Conservation (phyloP, 2,329 filamentous ascomycete genomes). For the Thielaviopsis euricoi region DNA sequence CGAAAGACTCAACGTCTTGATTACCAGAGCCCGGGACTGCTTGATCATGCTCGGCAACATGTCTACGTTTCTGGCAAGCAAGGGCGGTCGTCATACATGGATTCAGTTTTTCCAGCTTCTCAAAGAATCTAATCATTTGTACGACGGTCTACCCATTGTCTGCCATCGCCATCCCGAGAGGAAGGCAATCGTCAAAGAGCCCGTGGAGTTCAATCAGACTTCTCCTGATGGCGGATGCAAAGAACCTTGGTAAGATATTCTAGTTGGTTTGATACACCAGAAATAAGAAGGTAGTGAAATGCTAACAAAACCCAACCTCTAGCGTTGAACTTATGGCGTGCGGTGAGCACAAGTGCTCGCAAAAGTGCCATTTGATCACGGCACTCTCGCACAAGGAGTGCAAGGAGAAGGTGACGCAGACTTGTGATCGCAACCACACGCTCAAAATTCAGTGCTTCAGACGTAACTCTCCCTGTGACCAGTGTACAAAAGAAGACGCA, state of each 20-base stretch:
- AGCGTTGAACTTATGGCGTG: constrained; percentile 38
- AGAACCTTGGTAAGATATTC: constrained; percentile 31
- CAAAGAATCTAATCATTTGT: constrained; percentile 32
- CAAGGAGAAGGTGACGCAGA: constrained; percentile 21
- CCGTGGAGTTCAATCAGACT: constrained; percentile 40
- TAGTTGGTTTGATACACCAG: neutral
- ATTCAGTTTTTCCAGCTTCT: constrained; percentile 37
- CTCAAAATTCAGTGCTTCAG: constrained; percentile 29
- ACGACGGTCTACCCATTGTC: constrained; percentile 41
- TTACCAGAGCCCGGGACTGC: constrained; percentile 48
- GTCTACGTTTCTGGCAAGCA: constrained; percentile 45
- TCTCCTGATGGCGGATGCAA: constrained; percentile 57
- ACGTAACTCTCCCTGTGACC: constrained; percentile 24
- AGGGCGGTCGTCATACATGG: constrained; percentile 32
- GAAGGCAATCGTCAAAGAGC: constrained; percentile 25
- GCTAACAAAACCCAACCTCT: neutral
- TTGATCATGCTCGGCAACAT: constrained; percentile 57
- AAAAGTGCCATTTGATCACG: constrained; percentile 42
- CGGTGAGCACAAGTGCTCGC: constrained; percentile 39
- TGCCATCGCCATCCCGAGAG: constrained; percentile 43
- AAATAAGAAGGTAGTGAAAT: neutral
- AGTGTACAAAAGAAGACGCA: constrained; percentile 35
- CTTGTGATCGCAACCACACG: constrained; percentile 36
- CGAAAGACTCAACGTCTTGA: constrained; percentile 52
- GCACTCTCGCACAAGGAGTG: constrained; percentile 37